These are phyloP conservation scores for Cicer chorassanicum DNA, from an alignment of 306 rosid species.

Conservation along the genomic window DNA sequence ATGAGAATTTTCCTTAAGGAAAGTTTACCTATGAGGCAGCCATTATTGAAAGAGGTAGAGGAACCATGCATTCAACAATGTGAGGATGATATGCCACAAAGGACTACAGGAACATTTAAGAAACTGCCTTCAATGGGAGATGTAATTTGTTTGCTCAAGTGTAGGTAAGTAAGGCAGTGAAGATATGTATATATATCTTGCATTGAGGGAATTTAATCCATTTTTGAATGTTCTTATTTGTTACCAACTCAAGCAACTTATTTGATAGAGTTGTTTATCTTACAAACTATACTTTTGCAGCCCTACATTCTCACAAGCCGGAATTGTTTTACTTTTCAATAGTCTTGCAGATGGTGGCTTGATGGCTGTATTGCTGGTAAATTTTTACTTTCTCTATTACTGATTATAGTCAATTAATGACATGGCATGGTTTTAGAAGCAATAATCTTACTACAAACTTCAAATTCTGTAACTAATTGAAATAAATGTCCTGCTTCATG, in stretches of 20 bases:
- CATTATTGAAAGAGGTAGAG: slow-evolving; percentile 58
- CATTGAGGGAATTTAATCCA: neutral
- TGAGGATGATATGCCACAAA: slow-evolving; percentile 42
- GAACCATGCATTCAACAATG: slow-evolving; percentile 25
- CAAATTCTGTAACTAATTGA: slow-evolving; percentile 14
- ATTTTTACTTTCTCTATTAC: neutral
- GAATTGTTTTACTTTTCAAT: slow-evolving; percentile 67
- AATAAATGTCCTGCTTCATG: slow-evolving; percentile 40
- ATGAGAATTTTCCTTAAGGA: slow-evolving; percentile 88
- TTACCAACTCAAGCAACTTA: neutral
- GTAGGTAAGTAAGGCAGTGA: slow-evolving; percentile 54
- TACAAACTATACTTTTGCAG: slow-evolving; percentile 54
- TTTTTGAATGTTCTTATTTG: neutral
- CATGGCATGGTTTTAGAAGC: neutral
- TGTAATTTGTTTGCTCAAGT: slow-evolving; percentile 57
- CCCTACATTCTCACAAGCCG: slow-evolving; percentile 74
- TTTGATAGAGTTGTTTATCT: slow-evolving; percentile 15
- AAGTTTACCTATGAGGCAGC: slow-evolving; percentile 59
- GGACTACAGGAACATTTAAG: slow-evolving; percentile 46
- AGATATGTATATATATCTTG: neutral
- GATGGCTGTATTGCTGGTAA: slow-evolving; percentile 70
- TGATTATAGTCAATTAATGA: neutral
- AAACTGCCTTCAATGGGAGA: slow-evolving; percentile 59
- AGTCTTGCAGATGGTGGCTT: slow-evolving; percentile 82
- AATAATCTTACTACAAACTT: neutral